These are phyloP conservation scores for Cylindrodendrum hubeiense DNA, from an alignment of 2,329 filamentous ascomycete species.

Conservation along the genomic window DNA sequence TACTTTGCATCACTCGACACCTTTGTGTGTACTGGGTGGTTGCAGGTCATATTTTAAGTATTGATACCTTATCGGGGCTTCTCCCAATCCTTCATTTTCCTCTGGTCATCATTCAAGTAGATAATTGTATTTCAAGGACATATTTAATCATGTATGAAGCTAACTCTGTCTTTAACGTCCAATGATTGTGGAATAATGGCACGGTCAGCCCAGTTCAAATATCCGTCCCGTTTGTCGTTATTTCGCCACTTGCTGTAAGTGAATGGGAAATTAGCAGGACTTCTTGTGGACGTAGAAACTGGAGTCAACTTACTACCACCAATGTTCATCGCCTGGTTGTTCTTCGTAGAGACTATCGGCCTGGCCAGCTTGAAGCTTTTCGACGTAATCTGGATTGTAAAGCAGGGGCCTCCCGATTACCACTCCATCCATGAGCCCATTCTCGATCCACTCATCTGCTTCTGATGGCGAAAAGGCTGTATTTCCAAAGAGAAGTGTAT, in stretches of 20 bases:
- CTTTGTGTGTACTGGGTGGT: too few species aligned
- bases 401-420: constrained; percentile 8
- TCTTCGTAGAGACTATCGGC: not conserved
- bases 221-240: constrained; percentile 8
- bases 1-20: too few species aligned
- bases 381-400: constrained; percentile 9
- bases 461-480: constrained; percentile 5
- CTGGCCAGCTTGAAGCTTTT: constrained; percentile 3
- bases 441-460: constrained; percentile 3
- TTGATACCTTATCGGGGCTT: too few species aligned
- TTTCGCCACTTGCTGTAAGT: constrained; percentile 7
- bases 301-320: constrained; percentile 14
- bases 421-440: constrained; percentile 8
- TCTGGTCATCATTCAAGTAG: too few species aligned
- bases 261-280: not conserved
- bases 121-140: too few species aligned
- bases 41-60: too few species aligned
- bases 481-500: constrained; percentile 14
- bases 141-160: constrained; percentile 10
- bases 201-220: constrained; percentile 8
- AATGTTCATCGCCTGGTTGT: constrained; percentile 11
- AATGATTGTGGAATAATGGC: not conserved
- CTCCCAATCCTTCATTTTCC: too few species aligned
- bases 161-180: not conserved
- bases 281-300: not conserved